Percentiles rank a stretch among this genome's conserved stretches.
Conservation (phyloP, 78 protist genomes). For the Dictyostelium purpureum region DNA sequence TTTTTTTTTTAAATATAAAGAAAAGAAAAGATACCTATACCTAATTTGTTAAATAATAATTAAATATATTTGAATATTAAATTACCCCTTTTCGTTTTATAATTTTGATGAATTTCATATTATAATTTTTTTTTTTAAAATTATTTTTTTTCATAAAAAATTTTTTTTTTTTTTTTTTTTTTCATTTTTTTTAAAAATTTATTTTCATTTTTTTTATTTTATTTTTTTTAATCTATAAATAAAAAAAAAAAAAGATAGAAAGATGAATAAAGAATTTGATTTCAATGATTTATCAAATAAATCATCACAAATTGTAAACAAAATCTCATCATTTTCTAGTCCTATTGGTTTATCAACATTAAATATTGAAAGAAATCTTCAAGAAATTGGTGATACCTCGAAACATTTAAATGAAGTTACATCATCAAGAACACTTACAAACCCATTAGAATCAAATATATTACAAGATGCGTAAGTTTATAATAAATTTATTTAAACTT, state of each 20-base stretch:
- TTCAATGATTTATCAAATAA: slow-evolving; percentile 33
- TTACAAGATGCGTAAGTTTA: not conserved
- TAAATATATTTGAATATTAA: no score
- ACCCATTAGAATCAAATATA: not conserved
- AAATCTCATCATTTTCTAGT: slow-evolving; percentile 20
- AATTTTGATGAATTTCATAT: no score
- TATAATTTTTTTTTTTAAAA: no score
- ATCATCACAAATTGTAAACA: slow-evolving; percentile 40
- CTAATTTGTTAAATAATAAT: no score
- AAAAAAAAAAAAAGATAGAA: no score
- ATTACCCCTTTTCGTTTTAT: no score
- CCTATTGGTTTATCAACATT: slow-evolving; percentile 27
- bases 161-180: not conserved
- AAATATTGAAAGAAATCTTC: slow-evolving; percentile 41
- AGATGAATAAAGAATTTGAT: not conserved
- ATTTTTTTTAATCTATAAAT: not conserved
- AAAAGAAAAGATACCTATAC: no score
- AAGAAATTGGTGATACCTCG: slow-evolving; percentile 52
- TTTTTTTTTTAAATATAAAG: no score
- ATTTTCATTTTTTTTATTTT: not conserved
- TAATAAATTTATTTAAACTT: no score
- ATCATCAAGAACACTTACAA: slow-evolving; percentile 24
- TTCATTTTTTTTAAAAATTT: not conserved
- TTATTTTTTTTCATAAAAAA: no score
- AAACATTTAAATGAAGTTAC: slow-evolving; percentile 42